Conservation (phyloP, 2,329 filamentous ascomycete species). For the Neoarthrinium moseri region DNA sequence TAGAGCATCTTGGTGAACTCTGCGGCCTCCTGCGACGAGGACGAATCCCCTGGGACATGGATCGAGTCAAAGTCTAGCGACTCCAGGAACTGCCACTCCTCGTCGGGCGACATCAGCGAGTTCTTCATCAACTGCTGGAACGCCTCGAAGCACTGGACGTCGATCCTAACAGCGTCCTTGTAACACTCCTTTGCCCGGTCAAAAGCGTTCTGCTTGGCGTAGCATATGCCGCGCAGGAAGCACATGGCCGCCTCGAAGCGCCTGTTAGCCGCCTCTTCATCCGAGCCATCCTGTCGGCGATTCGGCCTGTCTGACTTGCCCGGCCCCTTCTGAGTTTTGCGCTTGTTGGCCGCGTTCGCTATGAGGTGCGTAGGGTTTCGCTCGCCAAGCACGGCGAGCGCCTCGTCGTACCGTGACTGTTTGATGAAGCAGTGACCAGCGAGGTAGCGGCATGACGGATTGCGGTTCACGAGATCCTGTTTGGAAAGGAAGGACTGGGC, state of each 20-base stretch:
- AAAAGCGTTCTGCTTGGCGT: constrained; percentile 95
- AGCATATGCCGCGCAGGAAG: constrained; percentile 89
- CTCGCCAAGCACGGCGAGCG: constrained; percentile 81
- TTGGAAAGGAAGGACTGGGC: constrained; percentile 83
- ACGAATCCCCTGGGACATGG: constrained; percentile 60
- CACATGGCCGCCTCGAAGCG: constrained; percentile 97
- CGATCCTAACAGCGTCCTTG: constrained; percentile 93
- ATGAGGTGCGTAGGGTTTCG: constrained; percentile 91
- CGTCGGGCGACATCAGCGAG: constrained; percentile 81
- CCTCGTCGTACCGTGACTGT: constrained; percentile 86
- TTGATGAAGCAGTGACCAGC: constrained; percentile 94
- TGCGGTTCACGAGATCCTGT: constrained; percentile 78
- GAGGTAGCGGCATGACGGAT: constrained; percentile 86
- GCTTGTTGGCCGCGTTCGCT: constrained; percentile 58
- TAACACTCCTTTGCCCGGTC: constrained; percentile 98
- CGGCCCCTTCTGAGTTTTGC: constrained; percentile 60
- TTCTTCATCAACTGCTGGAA: constrained; percentile 99
- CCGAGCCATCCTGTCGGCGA: constrained; percentile 30
- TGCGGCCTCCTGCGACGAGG: constrained; percentile 78
- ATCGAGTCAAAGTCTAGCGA: constrained; percentile 89
- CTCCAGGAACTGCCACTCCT: constrained; percentile 87
- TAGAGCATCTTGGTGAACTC: constrained; percentile 96
- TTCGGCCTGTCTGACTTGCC: constrained; percentile 21
- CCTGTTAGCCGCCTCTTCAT: constrained; percentile 72
- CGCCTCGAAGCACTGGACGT: constrained; percentile 97